These are phyloP conservation scores for Colletotrichum zoysiae DNA, from an alignment of 2,329 filamentous ascomycete species.

Conservation along the genomic window DNA sequence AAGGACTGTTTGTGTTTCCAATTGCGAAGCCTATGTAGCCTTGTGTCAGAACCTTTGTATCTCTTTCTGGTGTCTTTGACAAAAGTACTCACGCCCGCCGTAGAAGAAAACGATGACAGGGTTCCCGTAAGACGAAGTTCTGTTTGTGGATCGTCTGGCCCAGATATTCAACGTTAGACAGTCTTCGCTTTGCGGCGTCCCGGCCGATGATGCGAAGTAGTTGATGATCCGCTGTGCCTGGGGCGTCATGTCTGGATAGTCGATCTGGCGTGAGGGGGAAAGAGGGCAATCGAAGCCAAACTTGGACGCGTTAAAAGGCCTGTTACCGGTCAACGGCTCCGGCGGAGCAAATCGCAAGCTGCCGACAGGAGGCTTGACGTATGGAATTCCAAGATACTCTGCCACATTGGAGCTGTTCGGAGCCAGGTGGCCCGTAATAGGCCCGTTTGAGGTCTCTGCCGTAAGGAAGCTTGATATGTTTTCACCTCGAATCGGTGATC, in stretches of 20 bases:
- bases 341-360: slow-evolving; percentile 46
- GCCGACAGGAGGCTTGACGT: slow-evolving; percentile 47
- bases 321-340: slow-evolving; percentile 44
- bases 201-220: slow-evolving; percentile 32
- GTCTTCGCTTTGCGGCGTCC: slow-evolving; percentile 51
- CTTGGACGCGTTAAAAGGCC: slow-evolving; percentile 43
- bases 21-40: slow-evolving; percentile 42
- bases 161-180: slow-evolving; percentile 56
- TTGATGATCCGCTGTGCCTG: slow-evolving; percentile 47
- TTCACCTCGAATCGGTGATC: slow-evolving; percentile 12
- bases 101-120: slow-evolving; percentile 55
- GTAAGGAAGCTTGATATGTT: slow-evolving; percentile 42
- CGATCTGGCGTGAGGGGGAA: slow-evolving; percentile 44
- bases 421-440: slow-evolving; percentile 50
- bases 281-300: slow-evolving; percentile 49
- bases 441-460: slow-evolving; percentile 51
- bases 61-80: fast-evolving
- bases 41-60: background rate
- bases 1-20: slow-evolving; percentile 52
- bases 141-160: slow-evolving; percentile 45
- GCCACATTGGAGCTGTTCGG: slow-evolving; percentile 49
- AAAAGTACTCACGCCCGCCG: slow-evolving; percentile 47
- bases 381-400: slow-evolving; percentile 54
- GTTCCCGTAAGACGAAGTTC: slow-evolving; percentile 42
- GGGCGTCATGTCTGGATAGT: slow-evolving; percentile 48